Conservation (phyloP, 768 basidiomycete genomes). For the Coprinellus micaceus region DNA sequence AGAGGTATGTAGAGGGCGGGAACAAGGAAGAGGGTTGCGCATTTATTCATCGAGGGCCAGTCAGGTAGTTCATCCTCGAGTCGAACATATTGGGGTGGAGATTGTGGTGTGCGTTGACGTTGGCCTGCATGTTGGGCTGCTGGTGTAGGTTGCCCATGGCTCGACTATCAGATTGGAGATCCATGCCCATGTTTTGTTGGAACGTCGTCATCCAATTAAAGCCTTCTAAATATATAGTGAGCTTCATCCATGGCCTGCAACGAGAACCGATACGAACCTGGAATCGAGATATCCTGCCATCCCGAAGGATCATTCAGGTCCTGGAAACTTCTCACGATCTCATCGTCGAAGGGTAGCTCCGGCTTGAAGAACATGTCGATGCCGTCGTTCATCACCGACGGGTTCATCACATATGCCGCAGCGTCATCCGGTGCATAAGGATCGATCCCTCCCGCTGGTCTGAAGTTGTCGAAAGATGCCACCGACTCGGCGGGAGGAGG, state of each 20-base stretch:
- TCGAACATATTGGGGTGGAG: not conserved
- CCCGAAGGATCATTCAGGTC: constrained; percentile 48
- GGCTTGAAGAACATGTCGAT: constrained; percentile 42
- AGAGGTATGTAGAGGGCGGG: no score
- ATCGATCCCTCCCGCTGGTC: constrained; percentile 17
- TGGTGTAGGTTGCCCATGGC: not conserved
- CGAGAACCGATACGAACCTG: no score
- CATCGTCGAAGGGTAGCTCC: constrained; percentile 54
- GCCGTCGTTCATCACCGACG: not conserved
- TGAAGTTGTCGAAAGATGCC: constrained; percentile 46
- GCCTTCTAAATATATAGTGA: constrained; percentile 18
- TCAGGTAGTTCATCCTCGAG: constrained; percentile 1
- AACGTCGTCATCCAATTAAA: constrained; percentile 40
- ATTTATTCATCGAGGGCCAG: not conserved
- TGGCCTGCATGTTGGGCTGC: not conserved
- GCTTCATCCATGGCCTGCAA: no score
- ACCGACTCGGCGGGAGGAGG: constrained; percentile 44
- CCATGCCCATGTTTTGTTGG: constrained; percentile 36
- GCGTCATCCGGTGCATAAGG: constrained; percentile 18
- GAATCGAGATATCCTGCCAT: constrained; percentile 54
- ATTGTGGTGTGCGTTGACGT: no score
- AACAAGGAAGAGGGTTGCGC: no score
- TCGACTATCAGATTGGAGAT: constrained; percentile 18
- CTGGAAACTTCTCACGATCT: constrained; percentile 60
- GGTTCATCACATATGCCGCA: constrained; percentile 22